A percentile compares a stretch with the other conserved stretches of the same genome.
Evolutionary conservation across 208 protist genomes (phyloP).

Genomic region (Trypanosoma brucei): DNA sequence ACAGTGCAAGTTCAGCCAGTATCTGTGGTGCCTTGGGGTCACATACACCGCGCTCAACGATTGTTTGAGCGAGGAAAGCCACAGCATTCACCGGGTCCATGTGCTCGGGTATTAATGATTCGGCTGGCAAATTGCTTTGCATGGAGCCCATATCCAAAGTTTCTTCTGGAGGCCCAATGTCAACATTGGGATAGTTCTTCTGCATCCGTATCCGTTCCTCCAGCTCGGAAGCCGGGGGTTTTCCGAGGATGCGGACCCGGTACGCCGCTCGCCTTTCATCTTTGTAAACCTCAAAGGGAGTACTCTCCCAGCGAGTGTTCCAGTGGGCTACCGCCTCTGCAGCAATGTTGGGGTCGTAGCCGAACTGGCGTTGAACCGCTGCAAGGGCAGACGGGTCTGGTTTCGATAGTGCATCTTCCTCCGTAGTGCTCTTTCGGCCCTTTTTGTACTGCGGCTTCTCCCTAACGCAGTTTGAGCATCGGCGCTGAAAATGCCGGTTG

Average conservation of each 20-base stretch:
- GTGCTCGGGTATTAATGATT: conserved; percentile 51
- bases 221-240: conserved; percentile 35
- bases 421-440: conserved; percentile 34
- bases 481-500: conserved; percentile 88
- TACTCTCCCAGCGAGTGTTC: conserved; percentile 42
- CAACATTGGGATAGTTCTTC: conserved; percentile 77
- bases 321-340: conserved; percentile 74
- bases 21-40: conserved; percentile 51
- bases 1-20: conserved; percentile 55
- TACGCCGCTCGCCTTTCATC: conserved; percentile 76
- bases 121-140: conserved; percentile 34
- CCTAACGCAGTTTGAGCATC: conserved; percentile 85
- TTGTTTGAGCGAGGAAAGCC: conserved; percentile 60
- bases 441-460: conserved; percentile 91
- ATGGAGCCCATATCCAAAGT: conserved; percentile 15
- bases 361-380: conserved; percentile 75
- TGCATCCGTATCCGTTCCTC: conserved; percentile 61
- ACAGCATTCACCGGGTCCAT: conserved; percentile 48
- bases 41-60: conserved; percentile 78
- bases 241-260: conserved; percentile 65
- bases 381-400: conserved; percentile 58
- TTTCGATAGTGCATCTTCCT: conserved; percentile 66
- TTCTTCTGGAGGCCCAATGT: conserved; percentile 46
- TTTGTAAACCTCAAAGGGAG: conserved; percentile 47
- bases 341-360: conserved; percentile 73